Evolutionary conservation across 2,329 filamentous ascomycete genomes (phyloP), one percentile per base, ranked within the genome.

Genomic region (Kalmusia sp.): DNA sequence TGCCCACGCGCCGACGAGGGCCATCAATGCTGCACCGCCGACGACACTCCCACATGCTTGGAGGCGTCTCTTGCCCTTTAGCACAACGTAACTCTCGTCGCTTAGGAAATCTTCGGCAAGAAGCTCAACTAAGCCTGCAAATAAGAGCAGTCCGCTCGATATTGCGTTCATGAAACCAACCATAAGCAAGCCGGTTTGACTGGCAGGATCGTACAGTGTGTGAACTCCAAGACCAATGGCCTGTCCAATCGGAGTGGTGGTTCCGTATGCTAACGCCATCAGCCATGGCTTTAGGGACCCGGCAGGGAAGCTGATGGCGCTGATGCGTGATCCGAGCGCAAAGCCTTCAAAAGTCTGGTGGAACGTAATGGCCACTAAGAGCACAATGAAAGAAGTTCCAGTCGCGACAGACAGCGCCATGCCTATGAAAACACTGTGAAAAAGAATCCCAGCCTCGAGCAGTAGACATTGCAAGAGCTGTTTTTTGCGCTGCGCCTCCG

Each of bases 401-500:
- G 84, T 84, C 17, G 87, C 87, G 58, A 91, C 87, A 22, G 85
- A 88, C 22, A 91, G 76, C 0, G 88, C 89, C 80, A 90, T 88
- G 52, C 87, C 87, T 51, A 91, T 88, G 69, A 91, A 91, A 54
- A 92, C 83, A 55, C 86, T 90, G 75, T 92, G 89, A 70, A 92
- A 92, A 9, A 92, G 79, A 59, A 92, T 92, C 55, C 89, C 89
- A 51, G 89, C 87, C 72, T 92, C 89, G 4, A 92, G 82, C 2
- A 92, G 81, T 4, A 89, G 83, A 60, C 90, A 91, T 73, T 92
- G 89, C 63, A 91, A 79, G 2, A 89, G 82, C 70, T 87, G 84
- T 63, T 85, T 88, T 65, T 84, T 82, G 34, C 71, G 71, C 71
- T 84, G 80, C 14, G 74, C 80, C 58, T 79, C 71, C 0, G 68